Conservation (phyloP, 768 basidiomycete genomes). For the Serendipita sp. region DNA sequence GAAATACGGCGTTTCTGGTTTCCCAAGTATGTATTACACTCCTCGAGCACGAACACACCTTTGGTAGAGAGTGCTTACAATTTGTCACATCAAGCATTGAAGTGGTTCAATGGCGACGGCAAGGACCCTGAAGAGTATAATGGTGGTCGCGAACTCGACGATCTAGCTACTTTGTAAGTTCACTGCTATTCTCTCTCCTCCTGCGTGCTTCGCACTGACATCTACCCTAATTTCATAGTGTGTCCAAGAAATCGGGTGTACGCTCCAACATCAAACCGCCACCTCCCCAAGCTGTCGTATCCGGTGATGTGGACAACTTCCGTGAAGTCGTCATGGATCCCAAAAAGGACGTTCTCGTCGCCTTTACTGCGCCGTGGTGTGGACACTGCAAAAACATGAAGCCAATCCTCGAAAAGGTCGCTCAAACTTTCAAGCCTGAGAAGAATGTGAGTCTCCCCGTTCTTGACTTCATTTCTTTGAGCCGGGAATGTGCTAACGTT, state of each 20-base stretch:
- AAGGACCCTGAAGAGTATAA: slow-evolving; percentile 47
- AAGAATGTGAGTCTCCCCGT: slow-evolving; percentile 33
- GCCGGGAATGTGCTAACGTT: background rate
- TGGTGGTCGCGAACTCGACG: slow-evolving; percentile 65
- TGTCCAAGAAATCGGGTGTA: slow-evolving; percentile 56
- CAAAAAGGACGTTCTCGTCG: slow-evolving; percentile 71
- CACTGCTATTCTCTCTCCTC: background rate
- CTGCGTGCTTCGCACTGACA: background rate
- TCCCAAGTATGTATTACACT: slow-evolving; percentile 49
- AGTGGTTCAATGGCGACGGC: slow-evolving; percentile 73
- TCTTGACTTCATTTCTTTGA: background rate
- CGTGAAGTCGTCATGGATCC: slow-evolving; percentile 54
- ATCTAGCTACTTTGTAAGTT: slow-evolving; percentile 56
- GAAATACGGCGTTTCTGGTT: slow-evolving; percentile 68
- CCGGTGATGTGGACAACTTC: slow-evolving; percentile 59
- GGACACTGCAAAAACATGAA: slow-evolving; percentile 91
- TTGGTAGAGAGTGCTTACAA: background rate
- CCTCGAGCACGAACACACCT: background rate
- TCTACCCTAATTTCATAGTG: slow-evolving; percentile 26
- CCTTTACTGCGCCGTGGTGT: slow-evolving; percentile 77
- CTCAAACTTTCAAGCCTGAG: slow-evolving; percentile 61
- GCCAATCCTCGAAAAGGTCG: slow-evolving; percentile 74
- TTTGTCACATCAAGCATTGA: slow-evolving; percentile 42
- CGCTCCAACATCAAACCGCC: slow-evolving; percentile 82
- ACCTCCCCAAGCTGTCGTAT: slow-evolving; percentile 48